Conservation (phyloP, 2,329 filamentous ascomycete genomes). For the Botryotinia convoluta region DNA sequence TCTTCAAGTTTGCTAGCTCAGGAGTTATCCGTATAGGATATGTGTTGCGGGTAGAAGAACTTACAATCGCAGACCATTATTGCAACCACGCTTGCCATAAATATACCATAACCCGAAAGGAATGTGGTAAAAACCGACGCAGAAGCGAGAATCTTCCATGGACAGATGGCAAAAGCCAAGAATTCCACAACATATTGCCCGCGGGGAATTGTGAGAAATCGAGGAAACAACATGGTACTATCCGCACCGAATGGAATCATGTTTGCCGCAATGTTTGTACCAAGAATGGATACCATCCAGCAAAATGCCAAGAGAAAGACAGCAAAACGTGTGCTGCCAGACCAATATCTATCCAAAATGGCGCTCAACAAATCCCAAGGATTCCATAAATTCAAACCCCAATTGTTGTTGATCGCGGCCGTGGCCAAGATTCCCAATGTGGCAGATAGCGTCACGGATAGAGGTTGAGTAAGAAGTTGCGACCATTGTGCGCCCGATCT, state of each 20-base stretch:
- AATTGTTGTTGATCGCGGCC: constrained; percentile 37
- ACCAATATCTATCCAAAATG: constrained; percentile 34
- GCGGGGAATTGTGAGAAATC: constrained; percentile 54
- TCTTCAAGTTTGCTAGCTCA: neutral
- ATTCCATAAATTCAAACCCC: constrained; percentile 41
- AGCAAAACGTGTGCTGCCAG: constrained; percentile 43
- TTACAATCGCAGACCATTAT: constrained; percentile 34
- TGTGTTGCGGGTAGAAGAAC: constrained; percentile 9
- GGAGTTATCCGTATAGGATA: neutral
- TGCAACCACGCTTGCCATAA: constrained; percentile 49
- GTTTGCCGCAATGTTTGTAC: constrained; percentile 58
- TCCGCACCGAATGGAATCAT: constrained; percentile 54
- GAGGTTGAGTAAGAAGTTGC: constrained; percentile 40
- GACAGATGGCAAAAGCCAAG: constrained; percentile 54
- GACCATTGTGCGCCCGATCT: constrained; percentile 41
- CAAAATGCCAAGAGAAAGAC: constrained; percentile 47
- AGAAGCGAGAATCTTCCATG: constrained; percentile 62
- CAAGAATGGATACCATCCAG: constrained; percentile 53
- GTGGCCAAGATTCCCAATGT: constrained; percentile 36
- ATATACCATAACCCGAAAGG: constrained; percentile 62
- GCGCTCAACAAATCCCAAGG: constrained; percentile 48
- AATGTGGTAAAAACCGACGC: constrained; percentile 60
- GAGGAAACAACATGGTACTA: constrained; percentile 51
- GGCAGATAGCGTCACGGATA: constrained; percentile 25
- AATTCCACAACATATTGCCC: constrained; percentile 54